Percentiles rank a stretch among this genome's conserved stretches.
These are phyloP conservation scores for Zelopaecilomyces penicillatus DNA, from an alignment of 2,329 filamentous ascomycete species.

Conservation along the genomic window DNA sequence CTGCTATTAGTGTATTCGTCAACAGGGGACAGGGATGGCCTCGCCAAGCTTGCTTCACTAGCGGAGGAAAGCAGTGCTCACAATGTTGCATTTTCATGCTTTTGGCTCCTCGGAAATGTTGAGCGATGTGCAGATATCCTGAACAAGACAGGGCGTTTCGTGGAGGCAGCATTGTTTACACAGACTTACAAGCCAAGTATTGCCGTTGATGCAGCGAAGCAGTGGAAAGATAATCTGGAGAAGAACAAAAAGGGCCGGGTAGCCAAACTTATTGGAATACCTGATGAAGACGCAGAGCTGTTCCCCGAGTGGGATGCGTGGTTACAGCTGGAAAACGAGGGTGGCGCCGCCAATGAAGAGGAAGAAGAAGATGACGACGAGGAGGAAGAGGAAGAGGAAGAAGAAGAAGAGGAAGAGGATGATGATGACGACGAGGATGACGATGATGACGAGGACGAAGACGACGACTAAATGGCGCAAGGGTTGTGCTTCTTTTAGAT, in stretches of 20 bases:
- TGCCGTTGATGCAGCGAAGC: constrained; percentile 55
- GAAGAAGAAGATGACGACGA: constrained; percentile 10
- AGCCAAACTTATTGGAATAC: constrained; percentile 72
- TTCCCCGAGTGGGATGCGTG: constrained; percentile 97
- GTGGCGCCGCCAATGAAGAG: constrained; percentile 31
- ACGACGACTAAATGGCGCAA: constrained; percentile 15
- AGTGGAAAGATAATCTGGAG: constrained; percentile 80
- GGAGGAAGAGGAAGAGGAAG: constrained; percentile 12
- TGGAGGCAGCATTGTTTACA: constrained; percentile 84
- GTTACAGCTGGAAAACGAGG: constrained; percentile 69
- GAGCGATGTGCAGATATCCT: constrained; percentile 75
- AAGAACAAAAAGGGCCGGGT: constrained; percentile 80
- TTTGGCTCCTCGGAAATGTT: constrained; percentile 81
- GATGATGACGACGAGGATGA: constrained; percentile 16
- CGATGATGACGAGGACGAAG: constrained; percentile 19
- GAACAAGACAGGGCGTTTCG: constrained; percentile 65
- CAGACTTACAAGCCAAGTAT: constrained; percentile 91
- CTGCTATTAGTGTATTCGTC: constrained; percentile 82
- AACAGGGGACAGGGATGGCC: constrained; percentile 67
- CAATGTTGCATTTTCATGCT: constrained; percentile 86
- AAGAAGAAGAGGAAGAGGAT: constrained; percentile 14
- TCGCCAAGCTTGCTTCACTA: constrained; percentile 63
- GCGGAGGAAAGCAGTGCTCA: constrained; percentile 71
- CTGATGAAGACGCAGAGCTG: constrained; percentile 74
- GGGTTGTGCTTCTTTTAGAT: constrained; percentile 9